A percentile compares a stretch with the other conserved stretches of the same genome.
Evolutionary conservation across 768 basidiomycete species (phyloP).

Genomic region (Naganishia kalamii): DNA sequence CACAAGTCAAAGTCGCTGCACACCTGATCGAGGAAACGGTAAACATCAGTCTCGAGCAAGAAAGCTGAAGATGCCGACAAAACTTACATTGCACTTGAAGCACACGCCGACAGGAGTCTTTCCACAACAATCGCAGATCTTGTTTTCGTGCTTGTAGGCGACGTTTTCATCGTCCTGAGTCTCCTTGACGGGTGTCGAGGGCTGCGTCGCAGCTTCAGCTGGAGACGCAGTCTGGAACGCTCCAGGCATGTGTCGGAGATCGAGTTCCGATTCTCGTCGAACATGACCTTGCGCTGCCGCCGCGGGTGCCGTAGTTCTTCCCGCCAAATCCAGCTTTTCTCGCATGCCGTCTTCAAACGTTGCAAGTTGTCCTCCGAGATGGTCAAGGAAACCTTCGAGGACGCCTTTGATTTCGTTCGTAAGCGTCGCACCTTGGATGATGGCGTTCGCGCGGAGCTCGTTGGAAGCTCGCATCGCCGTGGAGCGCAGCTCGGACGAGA

Average conservation of each 20-base stretch:
- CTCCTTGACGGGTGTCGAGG: neutral
- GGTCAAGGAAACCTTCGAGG: slow-evolving; percentile 40
- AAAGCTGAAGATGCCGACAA: neutral
- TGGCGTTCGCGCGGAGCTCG: neutral
- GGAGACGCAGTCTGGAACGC: slow-evolving; percentile 26
- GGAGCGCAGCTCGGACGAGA: slow-evolving; percentile 4
- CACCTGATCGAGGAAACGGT: slow-evolving; percentile 8
- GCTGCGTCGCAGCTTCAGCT: neutral
- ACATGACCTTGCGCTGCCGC: slow-evolving; percentile 35
- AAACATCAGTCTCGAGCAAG: neutral
- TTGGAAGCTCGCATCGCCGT: slow-evolving; percentile 4
- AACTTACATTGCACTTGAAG: slow-evolving; percentile 43
- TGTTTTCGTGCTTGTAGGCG: neutral
- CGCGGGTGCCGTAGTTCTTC: slow-evolving; percentile 28
- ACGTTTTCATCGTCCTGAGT: neutral
- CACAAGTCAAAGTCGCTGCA: slow-evolving; percentile 45
- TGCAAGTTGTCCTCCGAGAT: slow-evolving; percentile 40
- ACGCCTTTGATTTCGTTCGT: slow-evolving; percentile 39
- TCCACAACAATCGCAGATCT: slow-evolving; percentile 18
- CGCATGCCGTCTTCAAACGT: slow-evolving; percentile 34
- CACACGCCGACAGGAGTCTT: slow-evolving; percentile 28
- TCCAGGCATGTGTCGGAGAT: slow-evolving; percentile 31
- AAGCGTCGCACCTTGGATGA: slow-evolving; percentile 15
- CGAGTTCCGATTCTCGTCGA: slow-evolving; percentile 30
- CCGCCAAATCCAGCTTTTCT: slow-evolving; percentile 23